Percentiles rank a stretch among this genome's conserved stretches.
These are phyloP conservation scores for Ophiostoma tasmaniense DNA, from an alignment of 2,329 filamentous ascomycete genomes.

Conservation along the genomic window DNA sequence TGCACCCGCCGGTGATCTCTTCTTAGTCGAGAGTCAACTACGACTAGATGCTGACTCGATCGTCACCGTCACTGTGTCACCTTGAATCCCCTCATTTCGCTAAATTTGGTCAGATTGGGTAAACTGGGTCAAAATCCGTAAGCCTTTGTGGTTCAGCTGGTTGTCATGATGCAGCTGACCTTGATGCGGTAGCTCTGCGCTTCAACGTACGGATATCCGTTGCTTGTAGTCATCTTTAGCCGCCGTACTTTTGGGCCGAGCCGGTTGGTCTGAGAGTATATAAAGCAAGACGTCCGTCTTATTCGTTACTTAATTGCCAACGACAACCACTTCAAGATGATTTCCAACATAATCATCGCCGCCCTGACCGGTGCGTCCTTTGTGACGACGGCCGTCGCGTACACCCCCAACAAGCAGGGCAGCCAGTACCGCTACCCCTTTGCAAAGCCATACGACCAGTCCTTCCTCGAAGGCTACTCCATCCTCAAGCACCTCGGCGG, in stretches of 20 bases:
- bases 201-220: not conserved
- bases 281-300: too few species aligned
- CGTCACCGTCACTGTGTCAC: not conserved
- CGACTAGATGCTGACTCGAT: not conserved
- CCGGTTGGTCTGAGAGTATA: too few species aligned
- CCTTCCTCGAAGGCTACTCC: constrained; percentile 17
- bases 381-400: constrained; percentile 5
- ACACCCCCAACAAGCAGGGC: constrained; percentile 17
- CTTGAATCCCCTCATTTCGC: not conserved
- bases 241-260: not conserved
- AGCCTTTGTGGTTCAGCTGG: too few species aligned
- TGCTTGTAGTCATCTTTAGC: not conserved
- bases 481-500: constrained; percentile 18
- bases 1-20: not conserved
- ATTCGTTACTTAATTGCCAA: not conserved
- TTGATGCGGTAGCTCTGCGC: not conserved
- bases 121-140: too few species aligned
- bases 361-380: constrained; percentile 1
- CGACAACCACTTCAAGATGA: not conserved
- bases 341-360: not conserved
- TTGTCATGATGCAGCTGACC: not conserved
- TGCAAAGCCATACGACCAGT: constrained; percentile 15
- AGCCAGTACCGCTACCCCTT: constrained; percentile 13
- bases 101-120: not conserved
- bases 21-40: not conserved